Base-by-base conservation (phyloP, 805 yeast genomes). In the Lipomyces starkeyi region DNA sequence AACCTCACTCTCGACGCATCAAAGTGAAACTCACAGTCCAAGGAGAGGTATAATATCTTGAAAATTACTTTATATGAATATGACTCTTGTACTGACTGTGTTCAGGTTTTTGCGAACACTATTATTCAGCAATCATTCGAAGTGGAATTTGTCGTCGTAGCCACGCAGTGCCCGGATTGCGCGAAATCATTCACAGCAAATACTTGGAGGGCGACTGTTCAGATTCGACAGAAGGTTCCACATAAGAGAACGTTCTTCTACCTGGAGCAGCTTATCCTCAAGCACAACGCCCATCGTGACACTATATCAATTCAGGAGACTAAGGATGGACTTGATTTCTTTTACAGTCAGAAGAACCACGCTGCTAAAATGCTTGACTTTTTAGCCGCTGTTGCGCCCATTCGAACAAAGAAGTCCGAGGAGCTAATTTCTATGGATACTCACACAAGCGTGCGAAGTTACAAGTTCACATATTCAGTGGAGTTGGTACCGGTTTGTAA, bases 141-240 rank as follows among this genome's bases (percentile, higher is more conserved):
- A 79, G 98, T 93, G 14, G 98, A 94, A 76, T 95, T 90, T 77
- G 87, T 91, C 20, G 99, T 94, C 64, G 84, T 91, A 70, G 97
- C 98, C 22, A 91, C 91, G 91, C 99, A 95, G 83, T 95, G 99
- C 84, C 89, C 97, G 2, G 98, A 94, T 81, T 95, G 99, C 87
- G 99, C 98, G 64, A 93, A 92, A 79, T 90, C 97, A 0, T 95
- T 90, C 76, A 95, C 99, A 40, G 90, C 96, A 34, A 92, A 95
- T 80, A 96, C 98, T 3, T 95, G 99, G 99, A 90, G 95, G 80
- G 98, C 99, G 40, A 87, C 94, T 35, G 97, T 96, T 49, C 99
- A 95, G 82, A 90, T 96, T 75, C 89, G 99, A 82, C 99, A 95
- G 81, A 95, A 96, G 78, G 99, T 95, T 49, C 87, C 91, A 20